These are phyloP conservation scores for Aureobasidium leucospermi DNA, from an alignment of 2,329 filamentous ascomycete species.

Conservation along the genomic window DNA sequence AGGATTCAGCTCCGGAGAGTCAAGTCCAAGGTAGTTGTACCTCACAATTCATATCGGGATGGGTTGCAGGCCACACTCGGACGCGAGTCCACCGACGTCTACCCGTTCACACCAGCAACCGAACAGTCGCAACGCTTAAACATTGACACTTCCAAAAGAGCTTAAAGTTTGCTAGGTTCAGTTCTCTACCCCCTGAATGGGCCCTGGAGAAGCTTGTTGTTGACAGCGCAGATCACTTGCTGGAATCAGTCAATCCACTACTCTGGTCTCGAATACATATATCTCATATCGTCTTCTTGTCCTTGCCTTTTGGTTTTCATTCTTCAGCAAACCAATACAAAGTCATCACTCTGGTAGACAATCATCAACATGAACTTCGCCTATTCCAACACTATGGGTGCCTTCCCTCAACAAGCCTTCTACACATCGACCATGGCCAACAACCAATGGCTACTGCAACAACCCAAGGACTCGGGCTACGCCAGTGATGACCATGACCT, in stretches of 20 bases:
- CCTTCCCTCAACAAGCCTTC: constrained; percentile 4
- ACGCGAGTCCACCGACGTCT: not conserved
- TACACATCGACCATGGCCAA: not conserved
- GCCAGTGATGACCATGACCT: constrained; percentile 8
- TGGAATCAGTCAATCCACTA: not conserved
- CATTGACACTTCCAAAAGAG: constrained; percentile 5
- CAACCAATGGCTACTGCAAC: constrained; percentile 11
- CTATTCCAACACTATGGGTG: not conserved
- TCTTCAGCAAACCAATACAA: not conserved
- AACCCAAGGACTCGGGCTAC: constrained; percentile 13
- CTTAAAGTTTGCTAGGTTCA: constrained; percentile 1
- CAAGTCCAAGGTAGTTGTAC: not conserved
- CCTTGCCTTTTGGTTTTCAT: not conserved
- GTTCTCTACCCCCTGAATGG: not conserved
- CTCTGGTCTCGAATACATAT: not conserved
- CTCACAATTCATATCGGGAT: not conserved
- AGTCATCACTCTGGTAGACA: not conserved
- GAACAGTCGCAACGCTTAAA: constrained; percentile 5
- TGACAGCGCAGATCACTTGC: not conserved
- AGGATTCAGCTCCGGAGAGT: not conserved
- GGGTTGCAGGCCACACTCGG: not conserved
- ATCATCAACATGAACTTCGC: not conserved
- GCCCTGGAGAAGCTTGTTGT: not conserved
- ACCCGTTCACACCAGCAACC: not conserved
- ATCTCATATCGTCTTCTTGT: not conserved